Evolutionary conservation across 345 rosid genomes (phyloP).

Genomic region (Populus davidiana): DNA sequence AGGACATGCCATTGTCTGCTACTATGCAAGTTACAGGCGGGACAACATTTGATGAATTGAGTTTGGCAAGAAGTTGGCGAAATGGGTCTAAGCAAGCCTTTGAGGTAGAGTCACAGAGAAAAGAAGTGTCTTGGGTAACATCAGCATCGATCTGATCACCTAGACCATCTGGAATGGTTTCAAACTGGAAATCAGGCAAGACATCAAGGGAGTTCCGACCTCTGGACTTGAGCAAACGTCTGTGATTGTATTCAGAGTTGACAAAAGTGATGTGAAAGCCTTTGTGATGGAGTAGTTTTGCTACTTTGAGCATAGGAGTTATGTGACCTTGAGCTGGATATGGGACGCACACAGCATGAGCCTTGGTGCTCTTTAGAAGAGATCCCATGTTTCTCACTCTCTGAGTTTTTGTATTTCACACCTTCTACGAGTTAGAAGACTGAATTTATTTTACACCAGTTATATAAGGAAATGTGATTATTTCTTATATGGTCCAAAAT

Average conservation of each 20-base stretch:
- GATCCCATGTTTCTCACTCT: too few relatives aligned
- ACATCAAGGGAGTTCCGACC: neutral
- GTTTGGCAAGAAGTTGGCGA: neutral
- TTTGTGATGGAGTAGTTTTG: slow-evolving; percentile 33
- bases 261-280: slow-evolving; percentile 46
- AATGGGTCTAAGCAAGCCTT: neutral
- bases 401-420: too few relatives aligned
- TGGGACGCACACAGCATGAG: slow-evolving; percentile 39
- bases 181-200: neutral
- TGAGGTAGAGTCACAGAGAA: neutral
- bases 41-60: neutral
- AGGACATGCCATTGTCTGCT: neutral
- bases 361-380: too few relatives aligned
- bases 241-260: slow-evolving; percentile 17
- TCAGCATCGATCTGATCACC: neutral
- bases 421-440: too few relatives aligned
- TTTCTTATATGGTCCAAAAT: too few relatives aligned
- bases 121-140: neutral
- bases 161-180: neutral
- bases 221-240: neutral
- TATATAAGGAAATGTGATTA: too few relatives aligned
- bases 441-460: too few relatives aligned
- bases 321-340: slow-evolving; percentile 43
- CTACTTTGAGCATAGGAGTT: slow-evolving; percentile 31
- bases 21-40: neutral